Evolutionary conservation across 2,329 filamentous ascomycete species (phyloP), one percentile per base, ranked within the genome.

Genomic region (Venturiaceae sp.): DNA sequence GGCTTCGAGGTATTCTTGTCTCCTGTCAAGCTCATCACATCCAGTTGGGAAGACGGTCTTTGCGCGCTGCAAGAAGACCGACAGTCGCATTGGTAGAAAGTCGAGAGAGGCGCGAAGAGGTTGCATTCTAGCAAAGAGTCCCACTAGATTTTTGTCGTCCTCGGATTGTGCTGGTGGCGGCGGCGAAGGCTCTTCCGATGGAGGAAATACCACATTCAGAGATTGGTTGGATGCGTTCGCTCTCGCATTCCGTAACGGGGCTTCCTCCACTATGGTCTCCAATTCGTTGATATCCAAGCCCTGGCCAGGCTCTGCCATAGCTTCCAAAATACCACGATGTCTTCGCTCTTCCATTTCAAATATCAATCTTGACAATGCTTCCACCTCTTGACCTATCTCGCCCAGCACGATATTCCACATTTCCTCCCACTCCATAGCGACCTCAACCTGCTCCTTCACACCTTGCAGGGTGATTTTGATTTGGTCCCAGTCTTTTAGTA

Each of bases 361-460:
- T 32, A 97, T 89, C 53, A 96, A 76, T 39, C 88, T 81, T 66
- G 83, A 84, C 16, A 95, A 78, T 47, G 87, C 85, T 63, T 94
- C 88, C 68, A 91, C 86, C 73, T 99, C 94, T 62, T 86, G 84
- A 56, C 92, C 89, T 61, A 97, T 96, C 69, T 97, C 92, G 47
- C 92, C 92, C 2, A 99, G 78, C 3, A 97, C 92, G 63, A 83
- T 90, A 65, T 90, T 90, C 92, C 94, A 97, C 36, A 99, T 79
- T 73, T 97, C 92, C 71, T 96, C 92, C 92, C 92, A 99, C 69
- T 99, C 94, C 91, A 97, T 95, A 52, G 94, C 94, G 60, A 96
- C 85, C 72, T 97, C 94, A 19, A 99, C 92, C 68, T 97, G 92
- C 53, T 83, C 83, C 69, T 95, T 95, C 58, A 96, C 87, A 28